Evolutionary conservation across 331 rosid species (phyloP).

Genomic region (Phaseolus coccineus): DNA sequence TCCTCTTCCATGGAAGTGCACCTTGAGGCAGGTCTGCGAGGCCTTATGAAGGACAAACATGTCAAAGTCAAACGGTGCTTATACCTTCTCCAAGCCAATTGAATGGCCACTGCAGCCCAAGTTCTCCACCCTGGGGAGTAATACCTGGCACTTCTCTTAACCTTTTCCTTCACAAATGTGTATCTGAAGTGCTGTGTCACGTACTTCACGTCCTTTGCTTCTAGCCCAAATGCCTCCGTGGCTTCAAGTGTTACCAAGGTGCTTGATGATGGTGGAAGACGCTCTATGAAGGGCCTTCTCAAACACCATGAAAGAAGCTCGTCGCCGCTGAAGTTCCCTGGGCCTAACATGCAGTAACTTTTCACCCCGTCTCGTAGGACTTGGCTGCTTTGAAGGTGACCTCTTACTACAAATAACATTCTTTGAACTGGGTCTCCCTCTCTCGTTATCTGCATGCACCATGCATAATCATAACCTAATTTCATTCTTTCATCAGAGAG

Average conservation of each 20-base stretch:
- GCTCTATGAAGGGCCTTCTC: constrained; percentile 76
- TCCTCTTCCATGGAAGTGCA: constrained; percentile 84
- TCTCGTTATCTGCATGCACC: constrained; percentile 57
- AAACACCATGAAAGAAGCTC: constrained; percentile 96
- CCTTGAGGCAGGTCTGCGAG: constrained; percentile 77
- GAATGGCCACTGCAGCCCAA: constrained; percentile 97
- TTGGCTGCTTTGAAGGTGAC: constrained; percentile 95
- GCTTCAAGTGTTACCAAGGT: constrained; percentile 84
- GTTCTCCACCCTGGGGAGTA: constrained; percentile 97
- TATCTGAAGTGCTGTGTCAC: constrained; percentile 93
- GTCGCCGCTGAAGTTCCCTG: constrained; percentile 93
- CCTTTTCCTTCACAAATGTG: constrained; percentile 88
- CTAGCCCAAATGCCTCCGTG: constrained; percentile 84
- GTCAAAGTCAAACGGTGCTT: constrained; percentile 72
- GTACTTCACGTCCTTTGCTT: constrained; percentile 81
- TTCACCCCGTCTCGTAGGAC: constrained; percentile 81
- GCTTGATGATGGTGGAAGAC: constrained; percentile 81
- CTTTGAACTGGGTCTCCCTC: constrained; percentile 96
- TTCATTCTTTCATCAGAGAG: too few relatives aligned
- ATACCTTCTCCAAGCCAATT: constrained; percentile 89
- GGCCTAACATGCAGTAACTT: constrained; percentile 93
- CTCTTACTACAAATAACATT: constrained; percentile 91
- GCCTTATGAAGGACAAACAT: constrained; percentile 78
- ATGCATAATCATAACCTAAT: too few relatives aligned
- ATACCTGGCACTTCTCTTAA: constrained; percentile 87